phyloP scores from a whole-genome alignment of 345 rosid genomes.

The Limnanthes douglasii region DNA sequence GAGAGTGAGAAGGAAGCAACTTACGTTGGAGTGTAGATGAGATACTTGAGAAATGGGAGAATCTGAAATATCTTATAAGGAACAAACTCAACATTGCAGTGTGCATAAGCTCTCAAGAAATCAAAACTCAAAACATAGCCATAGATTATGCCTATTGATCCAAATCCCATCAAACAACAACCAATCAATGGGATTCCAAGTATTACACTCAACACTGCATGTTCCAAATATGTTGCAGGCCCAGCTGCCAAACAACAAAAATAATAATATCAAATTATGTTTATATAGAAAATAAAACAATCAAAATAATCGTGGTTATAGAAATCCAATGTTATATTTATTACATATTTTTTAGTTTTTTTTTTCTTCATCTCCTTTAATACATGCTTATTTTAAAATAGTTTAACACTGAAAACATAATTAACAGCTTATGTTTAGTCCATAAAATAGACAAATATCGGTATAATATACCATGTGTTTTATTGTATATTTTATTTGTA shows the following conservation, averaged over 20 bases:
- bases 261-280: neutral
- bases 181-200: conserved; percentile 66
- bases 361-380: too few relatives aligned
- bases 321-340: too few relatives aligned
- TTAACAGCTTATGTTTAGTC: too few relatives aligned
- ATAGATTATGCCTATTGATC: conserved; percentile 40
- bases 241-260: conserved; percentile 33
- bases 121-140: conserved; percentile 53
- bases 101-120: conserved; percentile 70
- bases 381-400: neutral
- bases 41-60: conserved; percentile 53
- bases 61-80: conserved; percentile 36
- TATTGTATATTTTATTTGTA: too few relatives aligned
- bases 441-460: too few relatives aligned
- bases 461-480: too few relatives aligned
- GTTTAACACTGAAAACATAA: neutral
- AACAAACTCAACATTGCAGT: conserved; percentile 67
- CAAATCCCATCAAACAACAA: conserved; percentile 43
- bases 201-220: conserved; percentile 24
- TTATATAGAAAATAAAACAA: neutral
- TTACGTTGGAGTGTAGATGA: conserved; percentile 87
- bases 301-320: too few relatives aligned
- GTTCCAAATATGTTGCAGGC: conserved; percentile 58
- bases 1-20: conserved; percentile 9
- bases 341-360: too few relatives aligned